Percentiles rank a stretch among this genome's conserved stretches.
Evolutionary conservation across 495 filamentous ascomycete genomes (phyloP).

Genomic region (Melanomma pulvis-pyrius): DNA sequence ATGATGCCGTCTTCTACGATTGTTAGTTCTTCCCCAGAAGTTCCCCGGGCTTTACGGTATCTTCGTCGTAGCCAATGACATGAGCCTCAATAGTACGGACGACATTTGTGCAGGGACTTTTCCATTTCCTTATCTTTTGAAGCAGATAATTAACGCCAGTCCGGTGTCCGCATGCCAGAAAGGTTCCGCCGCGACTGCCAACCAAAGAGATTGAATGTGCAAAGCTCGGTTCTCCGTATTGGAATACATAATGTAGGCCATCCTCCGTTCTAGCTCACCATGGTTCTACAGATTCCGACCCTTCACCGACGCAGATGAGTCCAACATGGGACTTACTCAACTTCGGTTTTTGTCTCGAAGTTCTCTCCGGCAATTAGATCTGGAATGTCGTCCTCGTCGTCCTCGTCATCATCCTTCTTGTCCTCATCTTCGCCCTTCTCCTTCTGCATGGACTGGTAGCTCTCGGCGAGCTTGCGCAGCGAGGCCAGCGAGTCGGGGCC

Average conservation of each 20-base stretch:
- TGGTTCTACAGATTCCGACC: slow-evolving; percentile 2
- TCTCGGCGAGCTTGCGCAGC: slow-evolving; percentile 96
- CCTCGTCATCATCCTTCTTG: slow-evolving; percentile 76
- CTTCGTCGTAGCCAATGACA: neutral
- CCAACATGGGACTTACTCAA: slow-evolving; percentile 66
- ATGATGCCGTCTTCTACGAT: too few species aligned
- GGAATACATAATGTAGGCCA: slow-evolving; percentile 15
- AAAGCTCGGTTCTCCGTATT: slow-evolving; percentile 9
- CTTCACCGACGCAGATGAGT: neutral
- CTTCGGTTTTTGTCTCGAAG: slow-evolving; percentile 81
- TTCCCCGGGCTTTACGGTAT: neutral
- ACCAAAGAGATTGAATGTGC: slow-evolving; percentile 7
- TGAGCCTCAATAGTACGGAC: neutral
- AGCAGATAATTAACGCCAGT: slow-evolving; percentile 33
- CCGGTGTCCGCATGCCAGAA: slow-evolving; percentile 27
- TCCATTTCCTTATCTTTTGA: slow-evolving; percentile 33
- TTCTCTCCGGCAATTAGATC: slow-evolving; percentile 94
- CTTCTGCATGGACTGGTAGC: slow-evolving; percentile 99
- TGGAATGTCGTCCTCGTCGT: slow-evolving; percentile 87
- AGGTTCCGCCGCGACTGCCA: slow-evolving; percentile 29
- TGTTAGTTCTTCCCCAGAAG: neutral
- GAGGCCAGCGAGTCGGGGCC: slow-evolving; percentile 97
- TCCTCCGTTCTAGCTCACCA: neutral
- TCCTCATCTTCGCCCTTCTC: slow-evolving; percentile 70
- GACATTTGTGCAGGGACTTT: slow-evolving; percentile 19